Percentiles rank a stretch among this genome's conserved stretches.
These are phyloP conservation scores for Quillaja saponaria DNA, from an alignment of 306 rosid species.

Conservation along the genomic window DNA sequence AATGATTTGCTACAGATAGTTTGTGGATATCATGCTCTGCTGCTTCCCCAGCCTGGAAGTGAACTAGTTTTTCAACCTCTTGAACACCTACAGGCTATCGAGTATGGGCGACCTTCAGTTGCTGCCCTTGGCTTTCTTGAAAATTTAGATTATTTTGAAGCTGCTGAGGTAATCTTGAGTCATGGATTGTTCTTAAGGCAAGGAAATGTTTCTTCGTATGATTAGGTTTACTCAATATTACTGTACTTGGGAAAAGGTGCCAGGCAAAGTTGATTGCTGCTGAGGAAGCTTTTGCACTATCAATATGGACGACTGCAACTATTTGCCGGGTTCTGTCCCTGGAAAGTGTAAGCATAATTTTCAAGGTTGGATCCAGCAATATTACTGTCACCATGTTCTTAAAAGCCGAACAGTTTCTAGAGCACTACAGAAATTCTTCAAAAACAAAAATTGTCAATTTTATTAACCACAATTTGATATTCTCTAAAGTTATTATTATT, in stretches of 20 bases:
- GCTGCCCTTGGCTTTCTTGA: conserved; percentile 60
- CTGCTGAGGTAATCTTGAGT: conserved; percentile 57
- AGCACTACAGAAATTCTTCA: conserved; percentile 1
- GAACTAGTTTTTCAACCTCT: conserved; percentile 79
- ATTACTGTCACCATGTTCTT: conserved; percentile 5
- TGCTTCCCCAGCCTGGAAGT: conserved; percentile 70
- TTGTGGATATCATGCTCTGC: conserved; percentile 73
- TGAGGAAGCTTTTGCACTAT: conserved; percentile 85
- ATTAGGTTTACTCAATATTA: conserved; percentile 20
- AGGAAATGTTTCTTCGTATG: conserved; percentile 4
- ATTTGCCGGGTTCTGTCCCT: conserved; percentile 88
- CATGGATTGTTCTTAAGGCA: conserved; percentile 17
- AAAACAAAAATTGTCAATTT: conserved; percentile 7
- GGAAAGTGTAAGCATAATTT: conserved; percentile 61
- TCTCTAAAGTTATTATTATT: neutral
- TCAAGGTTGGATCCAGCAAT: conserved; percentile 17
- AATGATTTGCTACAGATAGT: conserved; percentile 81
- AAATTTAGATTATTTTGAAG: conserved; percentile 44
- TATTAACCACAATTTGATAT: neutral
- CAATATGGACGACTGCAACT: conserved; percentile 87
- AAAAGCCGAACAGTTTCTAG: neutral
- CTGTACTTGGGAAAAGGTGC: conserved; percentile 47
- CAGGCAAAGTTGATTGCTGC: conserved; percentile 65
- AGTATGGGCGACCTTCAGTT: conserved; percentile 65
- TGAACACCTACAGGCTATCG: conserved; percentile 83